Base-by-base conservation (phyloP, 1,139 yeast species). In the Yamadazyma epiphylla region DNA sequence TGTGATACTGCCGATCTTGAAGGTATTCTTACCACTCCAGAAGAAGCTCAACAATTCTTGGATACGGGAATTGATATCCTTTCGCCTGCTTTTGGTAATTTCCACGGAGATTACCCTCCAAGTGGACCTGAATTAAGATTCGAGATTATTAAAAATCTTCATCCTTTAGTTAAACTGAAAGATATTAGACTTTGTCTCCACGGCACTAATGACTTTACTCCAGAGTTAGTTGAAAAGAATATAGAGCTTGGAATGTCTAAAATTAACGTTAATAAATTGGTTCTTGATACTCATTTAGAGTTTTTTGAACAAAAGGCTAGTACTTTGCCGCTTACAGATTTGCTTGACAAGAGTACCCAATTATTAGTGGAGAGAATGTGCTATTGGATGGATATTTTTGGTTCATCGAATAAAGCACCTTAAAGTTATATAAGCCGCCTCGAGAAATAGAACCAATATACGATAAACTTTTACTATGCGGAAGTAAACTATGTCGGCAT, bases 201-300 rank as follows among this genome's bases (percentile, higher is more conserved):
- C 19, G 41, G 41, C 4, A 37, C 41, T 4, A 37, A 37, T 22
- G 41, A 33, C n/a, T 37, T 37, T 19, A 36, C 39, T n/a, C 39
- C 39, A 10, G 36, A 36, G 14, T 29, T 37, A 13, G 15, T 37
- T 15, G 19, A 13, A 16, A 20, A 30, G 16, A 37, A 36, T 21
- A 24, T 37, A 13, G 23, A 24, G 10, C 21, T 29, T 19, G 35
- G 35, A 7, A 36, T 37, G 39, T 37, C 41, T 3, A 37, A 37
- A 19, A 29, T 37, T 19, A 37, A 37, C 20, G 41, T 37, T 15
- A 37, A 37, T 19, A 33, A 36, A 19, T 25, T 37, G 11, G 41
- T 37, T 6, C 33, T 37, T 15, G 41, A 37, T 19, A 37, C 41
- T 5, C 36, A 36, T 19, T 36, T 37, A 22, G 38, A 37, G 19